These are phyloP conservation scores for Aspergillus tamarii DNA, from an alignment of 2,329 filamentous ascomycete genomes.

Conservation along the genomic window DNA sequence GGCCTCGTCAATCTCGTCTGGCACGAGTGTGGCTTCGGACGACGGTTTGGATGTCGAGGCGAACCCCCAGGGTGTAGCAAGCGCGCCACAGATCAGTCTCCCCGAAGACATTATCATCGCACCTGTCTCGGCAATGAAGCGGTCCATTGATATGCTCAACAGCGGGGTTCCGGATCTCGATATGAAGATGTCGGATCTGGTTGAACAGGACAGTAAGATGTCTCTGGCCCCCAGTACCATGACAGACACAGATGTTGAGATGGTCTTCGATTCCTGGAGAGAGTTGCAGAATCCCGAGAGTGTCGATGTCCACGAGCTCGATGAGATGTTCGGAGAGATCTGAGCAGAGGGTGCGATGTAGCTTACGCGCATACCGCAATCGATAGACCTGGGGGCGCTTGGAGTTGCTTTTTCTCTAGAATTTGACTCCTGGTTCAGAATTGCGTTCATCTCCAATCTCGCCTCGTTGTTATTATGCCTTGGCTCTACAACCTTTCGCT, in stretches of 20 bases:
- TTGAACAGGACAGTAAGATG: constrained; percentile 51
- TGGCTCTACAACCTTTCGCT: neutral
- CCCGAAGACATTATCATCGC: constrained; percentile 31
- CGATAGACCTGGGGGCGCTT: constrained; percentile 7
- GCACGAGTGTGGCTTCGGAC: constrained; percentile 42
- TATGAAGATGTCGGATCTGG: constrained; percentile 40
- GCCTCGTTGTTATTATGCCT: neutral
- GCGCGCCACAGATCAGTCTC: constrained; percentile 35
- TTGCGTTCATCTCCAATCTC: constrained; percentile 12
- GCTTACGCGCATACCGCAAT: neutral
- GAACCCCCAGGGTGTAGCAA: constrained; percentile 21
- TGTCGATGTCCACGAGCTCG: constrained; percentile 90
- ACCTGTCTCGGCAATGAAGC: constrained; percentile 40
- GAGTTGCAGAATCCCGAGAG: constrained; percentile 76
- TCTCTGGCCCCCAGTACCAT: constrained; percentile 31
- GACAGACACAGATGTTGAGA: constrained; percentile 39
- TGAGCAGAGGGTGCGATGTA: constrained; percentile 42
- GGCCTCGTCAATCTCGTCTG: constrained; percentile 46
- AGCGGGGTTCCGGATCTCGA: constrained; percentile 39
- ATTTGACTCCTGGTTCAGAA: neutral
- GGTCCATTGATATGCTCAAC: constrained; percentile 45
- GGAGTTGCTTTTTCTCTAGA: neutral
- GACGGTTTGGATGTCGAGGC: constrained; percentile 33
- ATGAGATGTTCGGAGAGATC: constrained; percentile 78
- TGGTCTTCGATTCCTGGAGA: constrained; percentile 58